Base-by-base conservation (phyloP, 2,329 filamentous ascomycete genomes). In the Aspergillus awamori region DNA sequence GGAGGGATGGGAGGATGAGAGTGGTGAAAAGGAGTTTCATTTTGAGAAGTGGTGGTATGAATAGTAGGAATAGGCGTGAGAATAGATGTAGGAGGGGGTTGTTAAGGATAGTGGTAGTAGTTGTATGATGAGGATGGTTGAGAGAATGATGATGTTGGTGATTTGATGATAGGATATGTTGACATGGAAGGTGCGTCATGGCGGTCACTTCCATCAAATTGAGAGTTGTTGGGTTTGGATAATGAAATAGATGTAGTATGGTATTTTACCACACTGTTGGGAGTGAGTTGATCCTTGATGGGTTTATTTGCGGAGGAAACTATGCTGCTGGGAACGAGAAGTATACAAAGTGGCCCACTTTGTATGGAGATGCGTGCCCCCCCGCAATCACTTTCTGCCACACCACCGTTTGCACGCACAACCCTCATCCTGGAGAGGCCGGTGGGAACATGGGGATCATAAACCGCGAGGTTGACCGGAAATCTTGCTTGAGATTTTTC, bases 321-420 rank as follows among this genome's bases (percentile, higher is more conserved):
- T 30, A 13, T 17, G 10, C 2, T 53, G 33, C 15, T 36, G 49
- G 17, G 15, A 5, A 20, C 26, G 28, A 33, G 33, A 36, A 5
- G 33, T 33, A 22, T 53, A 11, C 20, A 48, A 39, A 55, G 7
- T 47, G 61, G 65, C 64, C 61, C 64, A 67, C 63, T 68, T 65
- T 66, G 63, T 66, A 67, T 69, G 65, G 59, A 54, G 22, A 57
- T 52, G 51, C 1, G n/a, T 8, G 54, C 15, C 61, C 67, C 67
- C 63, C 63, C 57, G 41, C 54, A 67, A 61, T 43, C 11, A 61
- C 56, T 60, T 63, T 63, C 47, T 58, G 57, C 67, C 57, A 33
- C 22, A 24, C 8, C 22, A 68, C 45, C 63, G 60, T 57, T 65
- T 65, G 62, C 45, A 60, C 48, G 47, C 13, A 41, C 8, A 10